Conservation (phyloP, 2,329 filamentous ascomycete genomes). For the Myrmaecium sp. region DNA sequence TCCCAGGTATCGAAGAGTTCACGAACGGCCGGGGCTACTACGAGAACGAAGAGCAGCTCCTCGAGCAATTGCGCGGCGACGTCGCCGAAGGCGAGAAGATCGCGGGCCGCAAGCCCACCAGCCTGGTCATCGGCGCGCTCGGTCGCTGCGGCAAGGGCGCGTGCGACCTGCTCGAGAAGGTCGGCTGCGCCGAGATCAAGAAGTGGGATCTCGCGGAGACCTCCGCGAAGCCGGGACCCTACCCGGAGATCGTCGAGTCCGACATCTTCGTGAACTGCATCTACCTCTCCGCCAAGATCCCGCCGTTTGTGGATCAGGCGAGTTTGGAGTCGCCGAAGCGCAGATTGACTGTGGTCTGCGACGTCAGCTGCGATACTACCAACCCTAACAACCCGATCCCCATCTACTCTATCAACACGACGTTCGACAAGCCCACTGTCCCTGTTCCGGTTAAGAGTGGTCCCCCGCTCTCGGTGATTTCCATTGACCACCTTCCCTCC, state of each 20-base stretch:
- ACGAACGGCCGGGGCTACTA: conserved; percentile 37
- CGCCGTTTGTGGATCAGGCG: conserved; percentile 61
- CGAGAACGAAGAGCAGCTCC: conserved; percentile 56
- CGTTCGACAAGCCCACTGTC: conserved; percentile 77
- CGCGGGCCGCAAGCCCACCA: conserved; percentile 49
- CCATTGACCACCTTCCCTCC: conserved; percentile 30
- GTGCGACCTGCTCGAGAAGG: conserved; percentile 59
- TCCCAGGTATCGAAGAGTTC: conserved; percentile 45
- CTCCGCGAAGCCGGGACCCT: conserved; percentile 45
- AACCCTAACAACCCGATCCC: conserved; percentile 60
- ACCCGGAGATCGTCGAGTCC: conserved; percentile 56
- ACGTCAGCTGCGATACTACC: conserved; percentile 47
- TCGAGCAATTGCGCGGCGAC: conserved; percentile 55
- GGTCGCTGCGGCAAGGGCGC: conserved; percentile 75
- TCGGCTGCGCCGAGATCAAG: conserved; percentile 54
- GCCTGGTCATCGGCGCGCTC: conserved; percentile 66
- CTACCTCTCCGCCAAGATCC: conserved; percentile 64
- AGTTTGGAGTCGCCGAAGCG: conserved; percentile 51
- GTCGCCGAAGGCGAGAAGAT: conserved; percentile 51
- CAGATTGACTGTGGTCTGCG: conserved; percentile 49
- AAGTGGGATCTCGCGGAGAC: conserved; percentile 74
- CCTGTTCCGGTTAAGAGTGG: conserved; percentile 45
- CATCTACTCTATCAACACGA: conserved; percentile 71
- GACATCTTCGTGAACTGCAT: conserved; percentile 41
- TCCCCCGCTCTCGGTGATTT: conserved; percentile 60